Base-by-base conservation (phyloP, 1,284 basidiomycete species). In the Peniophora sp. region DNA sequence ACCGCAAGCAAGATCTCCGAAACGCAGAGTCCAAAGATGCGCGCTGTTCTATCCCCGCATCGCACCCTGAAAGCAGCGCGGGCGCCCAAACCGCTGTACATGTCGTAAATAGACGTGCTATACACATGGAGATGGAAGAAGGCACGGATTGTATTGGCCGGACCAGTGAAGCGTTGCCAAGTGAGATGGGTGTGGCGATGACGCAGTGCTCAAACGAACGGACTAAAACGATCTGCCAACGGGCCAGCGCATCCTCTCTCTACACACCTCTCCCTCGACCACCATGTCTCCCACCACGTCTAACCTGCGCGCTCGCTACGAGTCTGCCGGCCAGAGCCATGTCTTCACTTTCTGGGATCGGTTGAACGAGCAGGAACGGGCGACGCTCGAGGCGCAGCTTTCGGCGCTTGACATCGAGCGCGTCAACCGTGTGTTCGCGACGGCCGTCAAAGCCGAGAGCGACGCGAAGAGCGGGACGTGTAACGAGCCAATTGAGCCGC, bases 341-440 rank as follows among this genome's bases (percentile, higher is more conserved):
- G 80, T 98, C 62, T 81, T 98, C 66, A 74, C 83, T 35, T 97
- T 95, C 75, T 97, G 85, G 85, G 74, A 84, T 55, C 70, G 75
- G 49, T 84, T 98, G 54, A 71, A 81, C 44, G 68, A 80, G 6
- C 52, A 72, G 6, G 84, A 96, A 62, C 89, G 85, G 61, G 64
- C 68, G 8, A 60, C 76, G 12, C 78, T 99, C 46, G 68, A 80
- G 50, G 62, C 69, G 39, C 96, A 98, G 70, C 86, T 98, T 60
- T 74, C 81, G 41, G 69, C 74, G 11, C 85, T 99, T 64, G 87
- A 99, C 66, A 86, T 97, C 55, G 78, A 85, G 55, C 89, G 94
- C 59, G 91, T 99, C 55, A 98, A 98, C 74, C 79, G 81, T 57
- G 83, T 97, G 58, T 96, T 85, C 78, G 63, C 76, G 50, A 88